A percentile compares a stretch with the other conserved stretches of the same genome.
phyloP scores from a whole-genome alignment of 768 basidiomycete species.

The Pulveroboletus ravenelii region DNA sequence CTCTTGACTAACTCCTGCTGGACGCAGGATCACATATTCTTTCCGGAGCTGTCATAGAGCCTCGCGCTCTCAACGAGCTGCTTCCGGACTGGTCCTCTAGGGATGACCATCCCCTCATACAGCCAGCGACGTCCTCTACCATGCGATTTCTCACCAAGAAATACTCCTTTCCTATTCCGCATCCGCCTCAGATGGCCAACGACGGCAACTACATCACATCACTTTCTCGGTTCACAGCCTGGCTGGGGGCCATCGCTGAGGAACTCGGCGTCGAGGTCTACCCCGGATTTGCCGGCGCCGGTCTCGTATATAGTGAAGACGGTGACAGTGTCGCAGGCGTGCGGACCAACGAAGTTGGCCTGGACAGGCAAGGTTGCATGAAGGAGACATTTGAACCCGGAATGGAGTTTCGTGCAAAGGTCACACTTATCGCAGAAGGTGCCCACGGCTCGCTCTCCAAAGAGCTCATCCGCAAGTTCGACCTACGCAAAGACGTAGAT shows the following conservation, averaged over 20 bases:
- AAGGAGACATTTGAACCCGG: constrained; percentile 94
- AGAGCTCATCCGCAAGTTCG: constrained; percentile 66
- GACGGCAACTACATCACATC: constrained; percentile 91
- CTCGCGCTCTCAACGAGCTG: constrained; percentile 85
- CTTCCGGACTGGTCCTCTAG: constrained; percentile 76
- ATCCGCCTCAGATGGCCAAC: constrained; percentile 97
- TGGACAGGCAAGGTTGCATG: constrained; percentile 67
- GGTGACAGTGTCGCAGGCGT: constrained; percentile 51
- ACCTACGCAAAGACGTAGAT: constrained; percentile 60
- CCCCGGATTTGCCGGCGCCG: constrained; percentile 92
- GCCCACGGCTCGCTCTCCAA: constrained; percentile 92
- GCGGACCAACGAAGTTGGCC: constrained; percentile 89
- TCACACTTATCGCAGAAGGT: constrained; percentile 91
- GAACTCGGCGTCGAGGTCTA: constrained; percentile 90
- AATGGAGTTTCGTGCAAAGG: constrained; percentile 90
- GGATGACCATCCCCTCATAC: constrained; percentile 71
- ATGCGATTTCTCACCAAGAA: constrained; percentile 85
- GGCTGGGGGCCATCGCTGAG: constrained; percentile 86
- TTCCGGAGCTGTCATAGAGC: constrained; percentile 93
- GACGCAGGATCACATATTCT: constrained; percentile 83
- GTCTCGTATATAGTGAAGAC: constrained; percentile 65
- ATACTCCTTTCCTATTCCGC: constrained; percentile 75
- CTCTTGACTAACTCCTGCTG: background rate
- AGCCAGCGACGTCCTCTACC: constrained; percentile 67
- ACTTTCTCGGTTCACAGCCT: constrained; percentile 81